These are phyloP conservation scores for Podospora comata DNA, from an alignment of 495 filamentous ascomycete genomes.

Conservation along the genomic window DNA sequence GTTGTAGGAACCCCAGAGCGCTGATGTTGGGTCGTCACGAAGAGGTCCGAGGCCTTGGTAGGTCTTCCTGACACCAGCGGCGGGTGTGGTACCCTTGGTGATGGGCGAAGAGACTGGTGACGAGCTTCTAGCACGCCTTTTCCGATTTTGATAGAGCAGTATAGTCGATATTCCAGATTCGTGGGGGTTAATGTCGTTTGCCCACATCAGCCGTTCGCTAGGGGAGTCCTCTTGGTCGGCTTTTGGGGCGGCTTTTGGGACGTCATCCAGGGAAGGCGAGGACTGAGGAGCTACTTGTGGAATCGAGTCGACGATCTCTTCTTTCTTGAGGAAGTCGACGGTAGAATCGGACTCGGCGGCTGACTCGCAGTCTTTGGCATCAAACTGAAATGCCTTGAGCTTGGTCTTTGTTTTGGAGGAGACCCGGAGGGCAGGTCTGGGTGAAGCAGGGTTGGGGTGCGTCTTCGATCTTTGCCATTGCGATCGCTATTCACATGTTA, in stretches of 20 bases:
- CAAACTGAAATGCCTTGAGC: conserved; percentile 48
- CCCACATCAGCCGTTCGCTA: conserved; percentile 43
- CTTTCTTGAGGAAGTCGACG: background rate
- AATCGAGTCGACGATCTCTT: conserved; percentile 4
- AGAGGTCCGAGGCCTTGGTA: conserved; percentile 65
- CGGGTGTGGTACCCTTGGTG: conserved; percentile 29
- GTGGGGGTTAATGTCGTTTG: conserved; percentile 33
- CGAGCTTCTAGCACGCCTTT: conserved; percentile 70
- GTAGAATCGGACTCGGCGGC: conserved; percentile 15
- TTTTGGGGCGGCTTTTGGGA: background rate
- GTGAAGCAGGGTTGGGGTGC: conserved; percentile 36
- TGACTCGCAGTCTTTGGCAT: conserved; percentile 10
- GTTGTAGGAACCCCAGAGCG: conserved; percentile 82
- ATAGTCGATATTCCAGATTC: conserved; percentile 47
- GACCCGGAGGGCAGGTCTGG: conserved; percentile 39
- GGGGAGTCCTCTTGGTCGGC: conserved; percentile 40
- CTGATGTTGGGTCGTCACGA: conserved; percentile 74
- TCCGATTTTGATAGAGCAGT: conserved; percentile 52
- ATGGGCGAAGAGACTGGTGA: conserved; percentile 72
- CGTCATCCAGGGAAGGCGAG: background rate
- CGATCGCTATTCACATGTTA: conserved; percentile 27
- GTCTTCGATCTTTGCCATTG: conserved; percentile 52
- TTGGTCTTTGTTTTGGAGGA: conserved; percentile 51
- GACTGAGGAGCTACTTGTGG: background rate
- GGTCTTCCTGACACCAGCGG: conserved; percentile 48